phyloP scores from a whole-genome alignment of 805 yeast species.

The Schwanniomyces polymorphus region DNA sequence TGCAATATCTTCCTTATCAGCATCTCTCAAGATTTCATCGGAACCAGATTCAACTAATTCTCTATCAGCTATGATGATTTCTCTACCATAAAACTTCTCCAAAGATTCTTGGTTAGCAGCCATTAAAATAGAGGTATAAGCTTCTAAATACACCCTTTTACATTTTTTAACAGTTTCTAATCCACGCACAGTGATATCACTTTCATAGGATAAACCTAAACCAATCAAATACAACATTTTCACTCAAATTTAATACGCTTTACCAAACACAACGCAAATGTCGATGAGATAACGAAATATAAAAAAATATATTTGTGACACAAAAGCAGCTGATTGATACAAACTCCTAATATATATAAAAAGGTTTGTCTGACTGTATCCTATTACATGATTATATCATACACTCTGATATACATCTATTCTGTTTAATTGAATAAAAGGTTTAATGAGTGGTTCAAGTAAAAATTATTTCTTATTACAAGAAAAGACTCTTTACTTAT shows the following conservation, averaged over 20 bases:
- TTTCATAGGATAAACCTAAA: conserved; percentile 82
- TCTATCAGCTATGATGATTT: conserved; percentile 86
- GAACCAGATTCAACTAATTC: conserved; percentile 91
- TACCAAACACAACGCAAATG: background rate
- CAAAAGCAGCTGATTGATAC: background rate
- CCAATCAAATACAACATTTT: conserved; percentile 88
- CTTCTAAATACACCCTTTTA: conserved; percentile 90
- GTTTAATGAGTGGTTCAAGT: too few relatives aligned
- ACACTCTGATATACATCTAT: too few relatives aligned
- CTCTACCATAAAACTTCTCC: conserved; percentile 83
- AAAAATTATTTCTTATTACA: too few relatives aligned
- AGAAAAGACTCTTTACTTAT: too few relatives aligned
- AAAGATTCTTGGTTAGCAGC: conserved; percentile 76
- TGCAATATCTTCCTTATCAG: conserved; percentile 81
- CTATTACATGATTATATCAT: too few relatives aligned
- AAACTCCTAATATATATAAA: too few relatives aligned
- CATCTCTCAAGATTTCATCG: conserved; percentile 76
- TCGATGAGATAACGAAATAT: background rate
- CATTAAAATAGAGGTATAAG: conserved; percentile 93
- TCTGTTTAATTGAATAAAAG: too few relatives aligned
- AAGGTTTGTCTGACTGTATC: too few relatives aligned
- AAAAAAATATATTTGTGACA: background rate
- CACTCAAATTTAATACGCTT: background rate
- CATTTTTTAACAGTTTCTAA: conserved; percentile 80
- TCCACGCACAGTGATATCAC: conserved; percentile 94